Conservation (phyloP, 148 eudicot genomes). For the Amaranthus cruentus region DNA sequence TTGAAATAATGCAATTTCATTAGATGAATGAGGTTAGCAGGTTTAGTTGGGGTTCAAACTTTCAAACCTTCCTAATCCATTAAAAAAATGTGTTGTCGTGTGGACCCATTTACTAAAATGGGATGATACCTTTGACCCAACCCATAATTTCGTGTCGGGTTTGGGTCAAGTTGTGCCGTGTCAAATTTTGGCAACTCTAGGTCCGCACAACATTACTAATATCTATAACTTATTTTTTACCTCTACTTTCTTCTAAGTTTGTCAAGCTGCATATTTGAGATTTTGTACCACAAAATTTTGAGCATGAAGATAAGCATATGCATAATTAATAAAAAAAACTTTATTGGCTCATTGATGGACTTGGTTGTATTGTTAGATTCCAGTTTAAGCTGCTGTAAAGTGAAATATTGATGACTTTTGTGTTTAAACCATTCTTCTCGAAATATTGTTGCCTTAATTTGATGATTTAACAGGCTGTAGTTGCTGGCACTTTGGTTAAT, state of each 20-base stretch:
- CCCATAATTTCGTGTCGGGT: no score
- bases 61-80: no score
- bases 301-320: background rate
- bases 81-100: no score
- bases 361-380: slow-evolving; percentile 1
- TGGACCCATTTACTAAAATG: no score
- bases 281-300: background rate
- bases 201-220: no score
- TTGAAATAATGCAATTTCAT: no score
- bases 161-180: no score
- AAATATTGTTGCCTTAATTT: background rate
- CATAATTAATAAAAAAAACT: background rate
- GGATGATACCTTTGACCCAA: no score
- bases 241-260: background rate
- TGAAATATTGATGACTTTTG: background rate
- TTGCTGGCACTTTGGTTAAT: slow-evolving; percentile 92
- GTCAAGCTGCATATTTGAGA: background rate
- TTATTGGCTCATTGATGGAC: background rate
- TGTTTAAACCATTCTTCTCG: background rate
- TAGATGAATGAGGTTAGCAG: no score
- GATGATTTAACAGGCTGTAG: slow-evolving; percentile 59
- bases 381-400: background rate
- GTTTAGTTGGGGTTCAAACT: no score
- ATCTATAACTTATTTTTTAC: background rate
- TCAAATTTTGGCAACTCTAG: background rate